Base-by-base conservation (phyloP, 495 filamentous ascomycete genomes). In the Aspergillus nanangensis region DNA sequence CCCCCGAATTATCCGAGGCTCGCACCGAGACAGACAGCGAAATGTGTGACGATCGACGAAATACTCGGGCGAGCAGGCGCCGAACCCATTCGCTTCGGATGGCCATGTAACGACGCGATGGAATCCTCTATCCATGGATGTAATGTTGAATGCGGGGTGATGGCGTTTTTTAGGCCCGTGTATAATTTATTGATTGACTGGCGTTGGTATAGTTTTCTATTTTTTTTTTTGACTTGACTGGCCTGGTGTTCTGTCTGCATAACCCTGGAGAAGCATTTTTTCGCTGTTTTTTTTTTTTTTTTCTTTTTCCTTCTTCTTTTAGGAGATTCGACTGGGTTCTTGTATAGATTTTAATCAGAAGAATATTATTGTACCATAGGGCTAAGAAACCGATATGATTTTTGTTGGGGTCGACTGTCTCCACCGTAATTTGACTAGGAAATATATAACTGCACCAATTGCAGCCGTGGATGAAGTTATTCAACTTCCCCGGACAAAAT, bases 21-120 rank as follows among this genome's bases (percentile, higher is more conserved):
- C 61, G 55, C 48, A 67, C 64, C 0, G 70, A 70, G 38, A 66
- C 67, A 3, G 67, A 57, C 3, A 71, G 63, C 37, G 70, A 72
- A 24, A 44, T 40, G 7, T 45, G 40, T 17, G 67, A 67, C 25
- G 47, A 60, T 14, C 62, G 58, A 14, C 63, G 66, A 21, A 60
- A 54, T 44, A 70, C 65, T 4, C 53, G 68, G 32, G 60, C 69
- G n/a, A 72, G 52, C 41, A 55, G 67, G 22, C 58, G 56, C 18
- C 63, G 58, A 11, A 64, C 64, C 15, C 55, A 64, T 35, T 58
- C 62, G 15, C 47, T 72, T 38, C 60, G 69, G 15, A 62, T 67
- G 62, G 67, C 65, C 35, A 69, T 69, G 58, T 72, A 58, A 72
- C 53, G 47, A 53, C 31, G 23, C 24, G 23, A 32, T 44, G 47